Conservation (phyloP, 179 eudicot genomes). For the Monotropa hypopitys region DNA sequence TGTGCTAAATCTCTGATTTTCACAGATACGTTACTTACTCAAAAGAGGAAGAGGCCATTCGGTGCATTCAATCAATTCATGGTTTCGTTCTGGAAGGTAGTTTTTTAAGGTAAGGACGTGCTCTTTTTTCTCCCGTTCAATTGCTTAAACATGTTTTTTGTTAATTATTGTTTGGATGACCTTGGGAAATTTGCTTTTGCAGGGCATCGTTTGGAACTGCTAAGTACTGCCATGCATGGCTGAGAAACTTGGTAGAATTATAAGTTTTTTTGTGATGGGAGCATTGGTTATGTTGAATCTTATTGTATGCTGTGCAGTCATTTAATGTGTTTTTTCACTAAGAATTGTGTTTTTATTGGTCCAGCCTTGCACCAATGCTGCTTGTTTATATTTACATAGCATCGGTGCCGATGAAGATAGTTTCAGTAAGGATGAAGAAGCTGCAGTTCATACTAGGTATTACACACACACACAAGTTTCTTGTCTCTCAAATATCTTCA, state of each 20-base stretch:
- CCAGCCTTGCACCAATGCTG: conserved; percentile 87
- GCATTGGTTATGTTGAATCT: background rate
- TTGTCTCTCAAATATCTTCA: background rate
- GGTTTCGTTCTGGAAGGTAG: conserved; percentile 73
- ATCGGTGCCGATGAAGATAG: conserved; percentile 93
- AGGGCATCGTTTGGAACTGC: conserved; percentile 99
- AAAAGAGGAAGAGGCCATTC: conserved; percentile 90
- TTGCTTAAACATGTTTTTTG: background rate
- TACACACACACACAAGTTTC: background rate
- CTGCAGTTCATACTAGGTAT: conserved; percentile 85
- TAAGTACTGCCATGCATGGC: conserved; percentile 98
- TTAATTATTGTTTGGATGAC: conserved; percentile 2
- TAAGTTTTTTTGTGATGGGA: conserved; percentile 2
- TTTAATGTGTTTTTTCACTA: conserved; percentile 2
- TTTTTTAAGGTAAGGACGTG: conserved; percentile 49
- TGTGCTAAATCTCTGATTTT: background rate
- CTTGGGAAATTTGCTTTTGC: conserved; percentile 15
- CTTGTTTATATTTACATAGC: conserved; percentile 85
- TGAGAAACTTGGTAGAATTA: conserved; percentile 64
- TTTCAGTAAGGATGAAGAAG: conserved; percentile 85
- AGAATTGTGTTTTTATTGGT: conserved; percentile 13
- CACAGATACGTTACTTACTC: conserved; percentile 76
- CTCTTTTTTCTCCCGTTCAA: background rate
- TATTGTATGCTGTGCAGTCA: background rate
- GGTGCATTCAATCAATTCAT: conserved; percentile 93